These are phyloP conservation scores for Mycena sp. DNA, from an alignment of 1,284 basidiomycete genomes.

Conservation along the genomic window DNA sequence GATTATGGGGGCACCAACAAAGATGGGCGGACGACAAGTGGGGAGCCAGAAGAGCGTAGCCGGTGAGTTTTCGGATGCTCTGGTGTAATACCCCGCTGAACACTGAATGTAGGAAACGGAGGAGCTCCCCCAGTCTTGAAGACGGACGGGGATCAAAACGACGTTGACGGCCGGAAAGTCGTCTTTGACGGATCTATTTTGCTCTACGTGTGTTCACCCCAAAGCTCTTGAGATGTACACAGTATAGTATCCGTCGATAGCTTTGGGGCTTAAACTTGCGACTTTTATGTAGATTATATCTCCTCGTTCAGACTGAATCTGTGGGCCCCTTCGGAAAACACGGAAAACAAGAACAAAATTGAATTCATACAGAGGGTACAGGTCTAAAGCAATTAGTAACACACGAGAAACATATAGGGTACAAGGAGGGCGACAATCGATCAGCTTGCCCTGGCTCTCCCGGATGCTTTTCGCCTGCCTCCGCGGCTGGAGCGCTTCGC, in stretches of 20 bases:
- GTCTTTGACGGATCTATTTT: not conserved
- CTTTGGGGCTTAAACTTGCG: too few species aligned
- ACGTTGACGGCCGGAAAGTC: slow-evolving; percentile 51
- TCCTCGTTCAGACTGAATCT: too few species aligned
- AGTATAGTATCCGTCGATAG: too few species aligned
- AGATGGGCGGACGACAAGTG: slow-evolving; percentile 58
- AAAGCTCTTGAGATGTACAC: too few species aligned
- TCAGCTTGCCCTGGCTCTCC: slow-evolving; percentile 19
- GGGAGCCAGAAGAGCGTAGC: slow-evolving; percentile 67
- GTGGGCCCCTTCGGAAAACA: not conserved
- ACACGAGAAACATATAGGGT: slow-evolving; percentile 41
- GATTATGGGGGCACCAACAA: slow-evolving; percentile 77
- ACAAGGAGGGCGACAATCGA: not conserved
- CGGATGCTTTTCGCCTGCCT: slow-evolving; percentile 40
- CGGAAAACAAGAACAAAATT: slow-evolving; percentile 54
- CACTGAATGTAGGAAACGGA: slow-evolving; percentile 56
- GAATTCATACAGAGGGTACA: slow-evolving; percentile 1
- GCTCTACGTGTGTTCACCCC: too few species aligned
- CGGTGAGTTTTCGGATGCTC: slow-evolving; percentile 47
- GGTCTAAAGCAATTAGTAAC: not conserved
- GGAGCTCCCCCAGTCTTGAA: slow-evolving; percentile 68
- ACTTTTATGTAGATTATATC: not conserved
- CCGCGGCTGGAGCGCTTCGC: slow-evolving; percentile 56
- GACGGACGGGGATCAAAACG: slow-evolving; percentile 69
- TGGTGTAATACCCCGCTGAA: not conserved